These are phyloP conservation scores for Fomitopsis schrenkii DNA, from an alignment of 1,284 basidiomycete genomes.

Conservation along the genomic window DNA sequence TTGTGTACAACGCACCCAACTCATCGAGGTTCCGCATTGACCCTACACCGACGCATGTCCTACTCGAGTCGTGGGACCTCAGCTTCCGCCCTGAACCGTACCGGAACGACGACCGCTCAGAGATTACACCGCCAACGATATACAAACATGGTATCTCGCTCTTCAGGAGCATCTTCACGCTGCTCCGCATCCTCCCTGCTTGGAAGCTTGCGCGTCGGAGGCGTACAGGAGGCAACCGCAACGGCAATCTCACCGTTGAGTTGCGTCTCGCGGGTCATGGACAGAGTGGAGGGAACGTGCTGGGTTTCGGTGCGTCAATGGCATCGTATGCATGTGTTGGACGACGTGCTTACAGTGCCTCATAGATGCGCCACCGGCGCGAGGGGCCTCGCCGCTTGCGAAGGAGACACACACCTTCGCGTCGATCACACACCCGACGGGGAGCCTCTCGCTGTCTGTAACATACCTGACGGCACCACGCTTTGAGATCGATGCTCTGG, in stretches of 20 bases:
- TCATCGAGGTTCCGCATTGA: conserved; percentile 59
- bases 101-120: conserved; percentile 33
- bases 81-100: conserved; percentile 37
- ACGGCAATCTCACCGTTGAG: conserved; percentile 48
- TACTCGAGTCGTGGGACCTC: conserved; percentile 73
- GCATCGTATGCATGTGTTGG: conserved; percentile 9
- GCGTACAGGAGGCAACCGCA: conserved; percentile 35
- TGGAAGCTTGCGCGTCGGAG: conserved; percentile 67
- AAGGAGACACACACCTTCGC: conserved; percentile 56
- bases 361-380: conserved; percentile 37
- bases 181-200: conserved; percentile 66
- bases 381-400: conserved; percentile 38
- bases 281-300: conserved; percentile 30
- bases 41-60: conserved; percentile 59
- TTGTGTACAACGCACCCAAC: conserved; percentile 58
- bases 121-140: conserved; percentile 65
- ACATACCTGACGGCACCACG: conserved; percentile 62
- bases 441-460: conserved; percentile 54
- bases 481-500: conserved; percentile 71
- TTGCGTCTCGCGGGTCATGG: conserved; percentile 39
- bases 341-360: conserved; percentile 18
- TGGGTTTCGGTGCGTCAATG: conserved; percentile 36
- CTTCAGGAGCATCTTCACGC: conserved; percentile 69
- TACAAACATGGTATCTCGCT: conserved; percentile 81
- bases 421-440: conserved; percentile 62